Conservation (phyloP, 208 protist species). For the Angomonas desouzai region DNA sequence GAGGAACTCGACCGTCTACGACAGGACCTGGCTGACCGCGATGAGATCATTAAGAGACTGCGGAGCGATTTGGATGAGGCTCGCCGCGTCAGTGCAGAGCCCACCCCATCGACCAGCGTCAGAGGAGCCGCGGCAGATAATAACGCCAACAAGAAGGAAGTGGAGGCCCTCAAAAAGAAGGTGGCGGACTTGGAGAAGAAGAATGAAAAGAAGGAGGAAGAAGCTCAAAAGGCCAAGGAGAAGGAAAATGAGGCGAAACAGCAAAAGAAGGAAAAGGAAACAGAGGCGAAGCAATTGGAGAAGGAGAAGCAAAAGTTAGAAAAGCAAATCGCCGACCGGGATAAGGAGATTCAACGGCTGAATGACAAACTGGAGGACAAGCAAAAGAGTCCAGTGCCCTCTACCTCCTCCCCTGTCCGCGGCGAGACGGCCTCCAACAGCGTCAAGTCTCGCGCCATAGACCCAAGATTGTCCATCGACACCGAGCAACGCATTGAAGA, state of each 20-base stretch:
- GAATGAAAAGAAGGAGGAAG: slow-evolving; percentile 9
- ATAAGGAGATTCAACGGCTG: slow-evolving; percentile 10
- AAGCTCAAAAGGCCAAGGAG: slow-evolving; percentile 2
- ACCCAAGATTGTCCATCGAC: slow-evolving; percentile 11
- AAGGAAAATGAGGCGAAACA: slow-evolving; percentile 1
- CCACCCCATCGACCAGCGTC: neutral
- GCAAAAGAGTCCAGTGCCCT: neutral
- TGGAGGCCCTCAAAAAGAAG: slow-evolving; percentile 7
- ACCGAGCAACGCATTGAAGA: neutral
- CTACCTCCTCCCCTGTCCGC: neutral
- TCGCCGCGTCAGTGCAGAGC: neutral
- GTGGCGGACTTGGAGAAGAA: slow-evolving; percentile 16
- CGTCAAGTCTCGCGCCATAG: neutral
- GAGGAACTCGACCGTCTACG: slow-evolving; percentile 1
- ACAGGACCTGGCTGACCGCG: neutral
- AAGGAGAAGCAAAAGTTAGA: neutral
- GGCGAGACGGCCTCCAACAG: neutral
- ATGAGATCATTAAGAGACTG: neutral
- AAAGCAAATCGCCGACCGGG: neutral
- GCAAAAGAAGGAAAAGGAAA: neutral
- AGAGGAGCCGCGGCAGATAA: neutral
- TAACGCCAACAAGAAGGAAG: neutral
- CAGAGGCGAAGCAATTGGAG: neutral
- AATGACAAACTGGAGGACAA: neutral
- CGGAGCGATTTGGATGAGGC: neutral